A percentile compares a stretch with the other conserved stretches of the same genome.
Conservation (phyloP, 495 filamentous ascomycete species). For the Cercophora scortea region DNA sequence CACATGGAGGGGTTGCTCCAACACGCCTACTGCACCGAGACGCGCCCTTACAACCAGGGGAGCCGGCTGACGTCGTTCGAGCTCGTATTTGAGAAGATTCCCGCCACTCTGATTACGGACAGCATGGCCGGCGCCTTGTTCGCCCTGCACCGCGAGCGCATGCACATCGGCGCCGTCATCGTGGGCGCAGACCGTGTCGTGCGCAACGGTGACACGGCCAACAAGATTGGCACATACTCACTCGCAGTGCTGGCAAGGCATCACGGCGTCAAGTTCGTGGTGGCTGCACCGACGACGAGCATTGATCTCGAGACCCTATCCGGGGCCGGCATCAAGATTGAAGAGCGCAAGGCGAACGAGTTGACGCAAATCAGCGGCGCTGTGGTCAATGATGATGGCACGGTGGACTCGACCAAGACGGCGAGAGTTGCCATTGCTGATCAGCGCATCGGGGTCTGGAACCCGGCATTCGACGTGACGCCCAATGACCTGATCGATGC, state of each 20-base stretch:
- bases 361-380: conserved; percentile 74
- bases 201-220: conserved; percentile 94
- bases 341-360: conserved; percentile 73
- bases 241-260: conserved; percentile 78
- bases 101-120: conserved; percentile 89
- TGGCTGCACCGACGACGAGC: conserved; percentile 89
- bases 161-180: conserved; percentile 72
- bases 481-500: conserved; percentile 81
- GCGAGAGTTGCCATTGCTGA: conserved; percentile 75
- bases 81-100: conserved; percentile 85
- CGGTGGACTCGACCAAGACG: conserved; percentile 43
- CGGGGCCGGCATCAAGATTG: conserved; percentile 75
- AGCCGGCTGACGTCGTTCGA: conserved; percentile 93
- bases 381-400: conserved; percentile 41
- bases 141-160: conserved; percentile 41
- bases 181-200: conserved; percentile 95
- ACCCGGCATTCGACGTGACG: conserved; percentile 94
- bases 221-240: conserved; percentile 96
- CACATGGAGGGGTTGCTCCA: conserved; percentile 53
- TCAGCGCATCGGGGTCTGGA: conserved; percentile 78
- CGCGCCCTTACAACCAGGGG: conserved; percentile 95
- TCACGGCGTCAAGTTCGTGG: conserved; percentile 88
- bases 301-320: conserved; percentile 76
- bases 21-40: conserved; percentile 93
- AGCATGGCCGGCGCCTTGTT: conserved; percentile 91